A percentile compares a stretch with the other conserved stretches of the same genome.
These are phyloP conservation scores for Angomonas deanei DNA, from an alignment of 208 protist species.

Conservation along the genomic window DNA sequence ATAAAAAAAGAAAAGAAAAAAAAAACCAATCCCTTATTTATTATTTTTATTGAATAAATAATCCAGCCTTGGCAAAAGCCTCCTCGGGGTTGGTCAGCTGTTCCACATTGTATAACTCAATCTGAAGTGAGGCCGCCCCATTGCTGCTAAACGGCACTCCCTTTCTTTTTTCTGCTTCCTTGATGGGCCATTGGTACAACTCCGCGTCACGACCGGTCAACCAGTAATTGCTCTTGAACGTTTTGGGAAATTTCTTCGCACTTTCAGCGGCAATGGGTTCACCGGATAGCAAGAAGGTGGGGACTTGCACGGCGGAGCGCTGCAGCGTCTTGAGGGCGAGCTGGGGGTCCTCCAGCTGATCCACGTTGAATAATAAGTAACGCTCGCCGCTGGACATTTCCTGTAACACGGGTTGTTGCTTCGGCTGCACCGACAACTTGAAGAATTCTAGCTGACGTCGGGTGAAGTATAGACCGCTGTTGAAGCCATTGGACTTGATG, in stretches of 20 bases:
- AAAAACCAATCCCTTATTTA: slow-evolving; percentile 4
- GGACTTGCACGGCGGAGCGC: slow-evolving; percentile 67
- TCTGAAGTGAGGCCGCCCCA: slow-evolving; percentile 42
- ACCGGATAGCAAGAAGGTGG: slow-evolving; percentile 77
- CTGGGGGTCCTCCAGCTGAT: slow-evolving; percentile 82
- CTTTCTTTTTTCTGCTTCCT: slow-evolving; percentile 72
- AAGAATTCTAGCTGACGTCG: slow-evolving; percentile 80
- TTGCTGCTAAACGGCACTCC: slow-evolving; percentile 56
- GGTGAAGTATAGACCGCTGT: slow-evolving; percentile 88
- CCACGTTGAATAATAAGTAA: slow-evolving; percentile 84
- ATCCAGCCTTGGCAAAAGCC: slow-evolving; percentile 79
- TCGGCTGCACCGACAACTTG: slow-evolving; percentile 65
- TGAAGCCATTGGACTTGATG: slow-evolving; percentile 81
- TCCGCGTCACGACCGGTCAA: slow-evolving; percentile 79
- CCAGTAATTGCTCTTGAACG: slow-evolving; percentile 84
- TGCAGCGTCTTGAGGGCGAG: slow-evolving; percentile 77
- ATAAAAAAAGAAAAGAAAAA: slow-evolving; percentile 4
- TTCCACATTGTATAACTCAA: slow-evolving; percentile 87
- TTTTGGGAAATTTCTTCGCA: slow-evolving; percentile 67
- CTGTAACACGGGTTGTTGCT: slow-evolving; percentile 54
- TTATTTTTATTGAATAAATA: slow-evolving; percentile 62
- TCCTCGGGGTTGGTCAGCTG: slow-evolving; percentile 83
- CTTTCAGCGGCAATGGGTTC: slow-evolving; percentile 73
- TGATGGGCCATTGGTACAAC: slow-evolving; percentile 86
- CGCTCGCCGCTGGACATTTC: slow-evolving; percentile 62